Base-by-base conservation (phyloP, 495 filamentous ascomycete genomes). In the Neurospora hispaniola region DNA sequence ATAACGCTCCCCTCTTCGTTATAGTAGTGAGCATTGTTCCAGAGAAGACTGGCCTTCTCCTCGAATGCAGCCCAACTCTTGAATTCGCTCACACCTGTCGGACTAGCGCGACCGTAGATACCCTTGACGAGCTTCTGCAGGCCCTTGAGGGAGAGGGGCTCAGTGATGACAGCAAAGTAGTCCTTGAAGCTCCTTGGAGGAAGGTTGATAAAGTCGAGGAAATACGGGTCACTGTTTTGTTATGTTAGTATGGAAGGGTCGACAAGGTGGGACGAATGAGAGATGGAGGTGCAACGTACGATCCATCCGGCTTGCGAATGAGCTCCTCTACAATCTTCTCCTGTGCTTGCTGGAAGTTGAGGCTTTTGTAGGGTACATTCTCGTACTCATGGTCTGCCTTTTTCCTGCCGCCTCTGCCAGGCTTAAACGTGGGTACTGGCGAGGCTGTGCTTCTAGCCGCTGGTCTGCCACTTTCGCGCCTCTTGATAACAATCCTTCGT, bases 1-100 rank as follows among this genome's bases (percentile, higher is more conserved):
- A 97, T 91, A 18, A 90, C 89, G 76, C 94, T 97, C 4, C 87
- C 92, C 76, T 96, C 94, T 76, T 96, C 94, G 75, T 97, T 97
- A 81, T 94, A 97, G 40, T 89, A 87, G 69, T 90, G 89, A 5
- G 94, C 94, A 82, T 97, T 97, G 44, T 85, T 87, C 92, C 93
- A 96, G 40, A 97, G 90, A 71, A 90, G 87, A 74, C 86, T 89
- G 66, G 92, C 84, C 73, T 91, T 92, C 14, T 91, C 88, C 80
- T 94, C 93, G 73, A 97, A 95, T 4, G 88, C 85, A 54, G 89
- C 81, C 94, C 94, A 97, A 31, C 81, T 90, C 75, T 91, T 91
- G 79, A 93, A 90, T 42, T 91, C 88, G 39, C 90, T 92, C 14
- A 87, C 80, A n/a, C 87, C 88, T 2, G 91, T 90, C 5, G 86